A percentile compares a stretch with the other conserved stretches of the same genome.
Evolutionary conservation across 768 basidiomycete genomes (phyloP).

Genomic region (Naganishia kalamii): DNA sequence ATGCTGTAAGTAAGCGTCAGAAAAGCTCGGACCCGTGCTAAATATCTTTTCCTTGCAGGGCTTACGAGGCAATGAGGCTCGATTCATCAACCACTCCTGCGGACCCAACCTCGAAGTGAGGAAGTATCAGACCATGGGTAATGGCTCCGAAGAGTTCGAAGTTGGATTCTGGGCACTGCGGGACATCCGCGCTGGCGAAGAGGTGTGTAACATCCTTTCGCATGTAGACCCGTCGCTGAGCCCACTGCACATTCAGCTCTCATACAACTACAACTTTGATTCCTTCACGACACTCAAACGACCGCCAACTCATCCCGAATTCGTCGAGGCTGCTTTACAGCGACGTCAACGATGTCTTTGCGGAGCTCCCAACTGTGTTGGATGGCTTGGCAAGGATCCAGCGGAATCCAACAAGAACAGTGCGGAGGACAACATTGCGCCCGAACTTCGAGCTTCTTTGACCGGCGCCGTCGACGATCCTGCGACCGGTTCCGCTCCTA

Average conservation of each 20-base stretch:
- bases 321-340: conserved; percentile 30
- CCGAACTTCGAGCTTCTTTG: neutral
- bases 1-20: conserved; percentile 38
- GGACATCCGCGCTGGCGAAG: conserved; percentile 45
- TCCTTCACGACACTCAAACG: conserved; percentile 32
- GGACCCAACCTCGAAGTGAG: conserved; percentile 47
- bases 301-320: conserved; percentile 10
- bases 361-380: conserved; percentile 42
- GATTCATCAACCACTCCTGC: conserved; percentile 49
- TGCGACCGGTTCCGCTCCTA: neutral
- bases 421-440: conserved; percentile 4
- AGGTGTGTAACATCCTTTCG: conserved; percentile 30
- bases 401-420: neutral
- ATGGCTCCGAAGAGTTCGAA: conserved; percentile 47
- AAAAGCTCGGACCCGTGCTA: neutral
- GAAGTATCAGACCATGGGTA: conserved; percentile 43
- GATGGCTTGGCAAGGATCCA: conserved; percentile 36
- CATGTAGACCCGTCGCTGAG: neutral
- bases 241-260: conserved; percentile 33
- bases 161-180: conserved; percentile 47
- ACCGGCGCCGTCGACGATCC: neutral
- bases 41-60: conserved; percentile 29
- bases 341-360: conserved; percentile 44
- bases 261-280: conserved; percentile 47
- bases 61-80: conserved; percentile 46